phyloP scores from a whole-genome alignment of 2,329 filamentous ascomycete species.

The Ceratocystis alfenasii region DNA sequence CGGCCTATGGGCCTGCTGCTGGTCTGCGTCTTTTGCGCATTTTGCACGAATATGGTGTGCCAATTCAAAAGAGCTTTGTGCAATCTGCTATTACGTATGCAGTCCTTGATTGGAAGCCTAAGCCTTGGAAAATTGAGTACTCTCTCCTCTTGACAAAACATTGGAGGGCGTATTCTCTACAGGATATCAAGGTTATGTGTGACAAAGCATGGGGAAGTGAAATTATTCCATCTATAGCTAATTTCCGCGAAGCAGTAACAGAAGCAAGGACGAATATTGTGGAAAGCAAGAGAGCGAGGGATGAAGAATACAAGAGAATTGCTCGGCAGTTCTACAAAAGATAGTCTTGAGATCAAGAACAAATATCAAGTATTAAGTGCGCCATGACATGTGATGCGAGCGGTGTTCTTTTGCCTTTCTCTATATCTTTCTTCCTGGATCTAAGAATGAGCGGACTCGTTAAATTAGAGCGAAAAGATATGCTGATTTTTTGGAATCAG shows the following conservation, averaged over 20 bases:
- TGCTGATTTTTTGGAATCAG: background rate
- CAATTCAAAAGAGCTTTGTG: slow-evolving; percentile 13
- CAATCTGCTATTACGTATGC: slow-evolving; percentile 17
- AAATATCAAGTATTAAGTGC: background rate
- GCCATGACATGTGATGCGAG: background rate
- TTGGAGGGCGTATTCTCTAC: slow-evolving; percentile 14
- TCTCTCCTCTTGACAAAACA: slow-evolving; percentile 10
- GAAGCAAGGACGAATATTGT: slow-evolving; percentile 15
- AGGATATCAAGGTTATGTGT: slow-evolving; percentile 19
- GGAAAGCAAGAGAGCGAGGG: slow-evolving; percentile 6
- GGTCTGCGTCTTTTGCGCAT: slow-evolving; percentile 18
- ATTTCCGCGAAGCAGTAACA: slow-evolving; percentile 6
- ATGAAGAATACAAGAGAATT: slow-evolving; percentile 1
- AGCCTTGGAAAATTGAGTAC: slow-evolving; percentile 18
- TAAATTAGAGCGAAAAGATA: background rate
- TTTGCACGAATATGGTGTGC: slow-evolving; percentile 11
- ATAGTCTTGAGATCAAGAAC: background rate
- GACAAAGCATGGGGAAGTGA: slow-evolving; percentile 20
- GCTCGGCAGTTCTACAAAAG: background rate
- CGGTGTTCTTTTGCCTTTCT: too few relatives aligned
- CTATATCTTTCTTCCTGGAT: too few relatives aligned
- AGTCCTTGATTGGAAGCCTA: slow-evolving; percentile 19
- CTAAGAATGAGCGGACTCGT: too few relatives aligned
- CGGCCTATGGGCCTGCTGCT: slow-evolving; percentile 17
- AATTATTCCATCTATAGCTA: slow-evolving; percentile 13